These are phyloP conservation scores for Boletales sp. DNA, from an alignment of 768 basidiomycete genomes.

Conservation along the genomic window DNA sequence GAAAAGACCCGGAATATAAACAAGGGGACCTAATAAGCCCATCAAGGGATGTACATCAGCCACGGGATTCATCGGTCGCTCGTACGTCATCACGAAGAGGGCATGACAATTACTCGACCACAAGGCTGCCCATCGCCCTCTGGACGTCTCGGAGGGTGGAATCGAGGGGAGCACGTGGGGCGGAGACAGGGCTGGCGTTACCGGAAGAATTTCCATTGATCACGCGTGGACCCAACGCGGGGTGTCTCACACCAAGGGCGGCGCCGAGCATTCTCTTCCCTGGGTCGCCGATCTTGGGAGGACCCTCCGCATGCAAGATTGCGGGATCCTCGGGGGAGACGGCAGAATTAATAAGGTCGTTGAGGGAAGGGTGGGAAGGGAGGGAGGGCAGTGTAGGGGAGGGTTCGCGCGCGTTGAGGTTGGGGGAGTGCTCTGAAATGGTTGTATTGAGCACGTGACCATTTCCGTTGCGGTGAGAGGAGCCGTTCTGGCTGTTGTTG, in stretches of 20 bases:
- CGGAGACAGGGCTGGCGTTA: constrained; percentile 26
- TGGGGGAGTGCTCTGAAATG: constrained; percentile 50
- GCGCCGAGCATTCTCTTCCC: constrained; percentile 88
- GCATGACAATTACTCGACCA: constrained; percentile 55
- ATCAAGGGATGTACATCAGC: constrained; percentile 22
- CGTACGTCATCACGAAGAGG: constrained; percentile 9
- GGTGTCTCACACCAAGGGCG: constrained; percentile 81
- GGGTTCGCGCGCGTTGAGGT: constrained; percentile 56
- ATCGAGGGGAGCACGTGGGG: constrained; percentile 41
- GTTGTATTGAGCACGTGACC: constrained; percentile 37
- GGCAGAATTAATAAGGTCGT: constrained; percentile 75
- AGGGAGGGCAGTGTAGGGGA: constrained; percentile 80
- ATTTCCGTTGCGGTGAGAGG: constrained; percentile 25
- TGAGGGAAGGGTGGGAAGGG: constrained; percentile 81
- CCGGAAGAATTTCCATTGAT: constrained; percentile 39
- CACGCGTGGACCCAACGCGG: constrained; percentile 61
- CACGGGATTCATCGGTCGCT: constrained; percentile 7
- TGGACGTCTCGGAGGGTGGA: constrained; percentile 65
- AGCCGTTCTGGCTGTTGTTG: constrained; percentile 35
- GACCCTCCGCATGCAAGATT: constrained; percentile 48
- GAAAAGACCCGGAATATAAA: neutral
- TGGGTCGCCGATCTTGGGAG: constrained; percentile 84
- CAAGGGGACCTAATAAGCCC: constrained; percentile 11
- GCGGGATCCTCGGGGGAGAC: constrained; percentile 63
- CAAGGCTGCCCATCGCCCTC: constrained; percentile 72